These are phyloP conservation scores for Pleurotus tuber-regium DNA, from an alignment of 768 basidiomycete species.

Conservation along the genomic window DNA sequence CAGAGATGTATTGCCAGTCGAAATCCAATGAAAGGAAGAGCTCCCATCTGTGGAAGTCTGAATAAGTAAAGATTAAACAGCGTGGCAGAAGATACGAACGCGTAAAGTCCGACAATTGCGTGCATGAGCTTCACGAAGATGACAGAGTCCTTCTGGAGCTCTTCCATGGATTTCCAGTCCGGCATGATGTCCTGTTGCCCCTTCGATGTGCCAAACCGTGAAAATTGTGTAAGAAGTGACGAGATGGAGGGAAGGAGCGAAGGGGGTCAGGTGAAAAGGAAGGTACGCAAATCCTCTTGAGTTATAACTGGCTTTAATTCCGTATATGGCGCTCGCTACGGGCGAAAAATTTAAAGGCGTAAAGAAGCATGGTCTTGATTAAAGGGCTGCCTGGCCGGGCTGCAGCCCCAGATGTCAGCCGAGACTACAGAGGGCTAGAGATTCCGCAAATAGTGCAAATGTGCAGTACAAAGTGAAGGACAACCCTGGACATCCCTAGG, in stretches of 20 bases:
- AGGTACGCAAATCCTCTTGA: no score
- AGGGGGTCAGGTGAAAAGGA: no score
- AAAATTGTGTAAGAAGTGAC: conserved; percentile 2
- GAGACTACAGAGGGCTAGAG: no score
- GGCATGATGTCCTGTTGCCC: conserved; percentile 32
- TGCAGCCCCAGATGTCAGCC: no score
- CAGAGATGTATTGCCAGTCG: conserved; percentile 60
- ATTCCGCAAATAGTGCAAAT: no score
- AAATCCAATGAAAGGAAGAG: conserved; percentile 56
- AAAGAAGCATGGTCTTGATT: not conserved
- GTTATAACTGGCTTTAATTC: not conserved
- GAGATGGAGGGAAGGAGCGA: conserved; percentile 2
- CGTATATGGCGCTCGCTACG: not conserved
- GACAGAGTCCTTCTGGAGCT: conserved; percentile 43
- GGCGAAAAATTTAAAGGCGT: not conserved
- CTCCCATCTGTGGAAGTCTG: conserved; percentile 48
- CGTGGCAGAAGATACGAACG: conserved; percentile 29
- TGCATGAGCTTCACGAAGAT: conserved; percentile 55
- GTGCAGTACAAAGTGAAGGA: no score
- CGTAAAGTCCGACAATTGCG: conserved; percentile 53
- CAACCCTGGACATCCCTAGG: no score
- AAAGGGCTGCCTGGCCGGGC: not conserved
- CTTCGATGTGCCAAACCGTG: not conserved
- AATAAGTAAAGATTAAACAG: not conserved
- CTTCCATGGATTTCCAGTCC: conserved; percentile 51